Percentiles rank a stretch among this genome's conserved stretches.
phyloP scores from a whole-genome alignment of 805 yeast genomes.

The Dipodascus albidus region DNA sequence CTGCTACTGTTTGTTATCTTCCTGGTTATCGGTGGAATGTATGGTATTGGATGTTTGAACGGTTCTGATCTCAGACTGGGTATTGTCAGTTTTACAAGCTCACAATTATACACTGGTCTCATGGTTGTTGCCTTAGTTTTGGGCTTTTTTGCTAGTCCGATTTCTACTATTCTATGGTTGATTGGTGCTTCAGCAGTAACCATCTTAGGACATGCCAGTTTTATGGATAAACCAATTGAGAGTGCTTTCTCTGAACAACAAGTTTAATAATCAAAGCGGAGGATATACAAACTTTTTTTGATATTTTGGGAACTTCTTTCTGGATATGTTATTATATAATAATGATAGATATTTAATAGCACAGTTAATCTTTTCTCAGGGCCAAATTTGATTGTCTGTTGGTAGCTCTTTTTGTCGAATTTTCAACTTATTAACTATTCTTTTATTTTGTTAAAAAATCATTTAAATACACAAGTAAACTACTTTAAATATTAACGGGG shows the following conservation, averaged over 20 bases:
- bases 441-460: too few species aligned
- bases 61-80: constrained; percentile 73
- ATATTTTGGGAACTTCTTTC: too few species aligned
- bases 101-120: constrained; percentile 76
- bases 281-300: neutral
- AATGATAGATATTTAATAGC: too few species aligned
- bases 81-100: constrained; percentile 56
- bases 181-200: constrained; percentile 72
- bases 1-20: constrained; percentile 72
- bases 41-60: constrained; percentile 63
- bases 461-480: too few species aligned
- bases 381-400: too few species aligned
- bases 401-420: too few species aligned
- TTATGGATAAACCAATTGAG: constrained; percentile 93
- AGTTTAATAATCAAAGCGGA: constrained; percentile 14
- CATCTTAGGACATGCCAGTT: constrained; percentile 75
- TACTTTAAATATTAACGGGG: neutral
- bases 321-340: neutral
- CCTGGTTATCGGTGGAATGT: constrained; percentile 62
- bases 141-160: constrained; percentile 80
- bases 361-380: too few species aligned
- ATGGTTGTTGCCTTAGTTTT: constrained; percentile 66
- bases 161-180: constrained; percentile 85
- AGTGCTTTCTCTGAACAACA: constrained; percentile 79
- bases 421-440: too few species aligned